Evolutionary conservation across 2,329 filamentous ascomycete species (phyloP).

Genomic region (Fusarium sp.): DNA sequence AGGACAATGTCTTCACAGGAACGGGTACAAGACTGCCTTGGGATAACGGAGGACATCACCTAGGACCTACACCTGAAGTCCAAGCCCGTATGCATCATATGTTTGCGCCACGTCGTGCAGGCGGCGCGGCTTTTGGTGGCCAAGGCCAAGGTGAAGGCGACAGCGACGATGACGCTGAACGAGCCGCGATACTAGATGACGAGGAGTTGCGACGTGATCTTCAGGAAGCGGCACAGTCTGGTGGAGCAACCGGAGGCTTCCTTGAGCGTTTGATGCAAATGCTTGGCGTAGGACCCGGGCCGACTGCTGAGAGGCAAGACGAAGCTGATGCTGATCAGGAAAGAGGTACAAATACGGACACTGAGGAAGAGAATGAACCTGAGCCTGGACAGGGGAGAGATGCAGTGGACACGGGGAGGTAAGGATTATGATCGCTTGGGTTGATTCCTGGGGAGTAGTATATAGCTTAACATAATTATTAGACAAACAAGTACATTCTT

Average conservation of each 20-base stretch:
- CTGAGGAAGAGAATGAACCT: neutral
- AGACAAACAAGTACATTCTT: no score
- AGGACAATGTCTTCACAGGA: constrained; percentile 59
- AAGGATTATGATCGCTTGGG: no score
- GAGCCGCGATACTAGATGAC: constrained; percentile 49
- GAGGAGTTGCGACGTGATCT: constrained; percentile 53
- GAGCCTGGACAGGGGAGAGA: neutral
- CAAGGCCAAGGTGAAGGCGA: constrained; percentile 35
- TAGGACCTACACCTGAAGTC: constrained; percentile 36
- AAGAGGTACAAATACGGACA: constrained; percentile 10
- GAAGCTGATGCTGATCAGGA: constrained; percentile 30
- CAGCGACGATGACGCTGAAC: constrained; percentile 48
- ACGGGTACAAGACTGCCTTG: constrained; percentile 40
- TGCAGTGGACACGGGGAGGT: no score
- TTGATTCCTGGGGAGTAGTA: no score
- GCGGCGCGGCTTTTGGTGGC: constrained; percentile 16
- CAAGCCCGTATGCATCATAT: constrained; percentile 50
- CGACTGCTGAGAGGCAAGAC: constrained; percentile 28
- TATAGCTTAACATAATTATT: no score
- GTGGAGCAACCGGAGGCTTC: constrained; percentile 50
- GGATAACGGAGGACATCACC: constrained; percentile 14
- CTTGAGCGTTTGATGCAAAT: constrained; percentile 28
- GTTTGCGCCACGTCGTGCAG: constrained; percentile 38
- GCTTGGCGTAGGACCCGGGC: constrained; percentile 34
- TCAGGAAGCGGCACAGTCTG: constrained; percentile 47